These are phyloP conservation scores for Rhizopogon sp. DNA, from an alignment of 768 basidiomycete species.

Conservation along the genomic window DNA sequence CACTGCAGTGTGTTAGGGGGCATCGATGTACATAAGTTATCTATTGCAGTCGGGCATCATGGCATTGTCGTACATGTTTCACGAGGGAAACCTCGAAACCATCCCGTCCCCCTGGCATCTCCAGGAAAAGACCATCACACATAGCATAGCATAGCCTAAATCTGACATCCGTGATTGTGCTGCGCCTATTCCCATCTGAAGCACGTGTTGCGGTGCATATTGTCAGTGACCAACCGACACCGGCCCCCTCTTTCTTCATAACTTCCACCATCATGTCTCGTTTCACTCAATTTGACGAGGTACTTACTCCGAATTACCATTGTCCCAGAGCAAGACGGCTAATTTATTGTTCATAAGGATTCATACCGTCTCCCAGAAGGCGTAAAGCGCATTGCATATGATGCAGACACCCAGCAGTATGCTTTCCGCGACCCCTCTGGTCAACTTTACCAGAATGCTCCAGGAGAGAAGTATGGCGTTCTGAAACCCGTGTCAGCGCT, in stretches of 20 bases:
- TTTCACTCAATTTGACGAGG: conserved; percentile 23
- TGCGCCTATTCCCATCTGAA: too few relatives aligned
- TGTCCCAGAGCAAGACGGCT: neutral
- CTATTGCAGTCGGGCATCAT: too few relatives aligned
- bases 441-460: conserved; percentile 37
- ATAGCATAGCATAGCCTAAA: too few relatives aligned
- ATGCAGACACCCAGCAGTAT: conserved; percentile 47
- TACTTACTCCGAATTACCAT: conserved; percentile 2
- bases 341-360: conserved; percentile 21
- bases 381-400: conserved; percentile 46
- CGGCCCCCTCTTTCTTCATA: neutral
- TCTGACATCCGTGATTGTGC: too few relatives aligned
- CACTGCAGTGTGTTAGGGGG: too few relatives aligned
- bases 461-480: conserved; percentile 40
- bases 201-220: neutral
- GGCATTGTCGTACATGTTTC: too few relatives aligned
- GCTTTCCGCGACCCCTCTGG: conserved; percentile 44
- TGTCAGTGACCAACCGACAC: too few relatives aligned
- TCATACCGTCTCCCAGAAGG: conserved; percentile 33
- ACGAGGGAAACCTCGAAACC: too few relatives aligned
- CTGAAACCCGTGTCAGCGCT: conserved; percentile 31
- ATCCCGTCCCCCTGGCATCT: too few relatives aligned
- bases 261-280: neutral
- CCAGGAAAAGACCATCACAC: too few relatives aligned
- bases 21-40: too few relatives aligned